phyloP scores from a whole-genome alignment of 176 grass and related monocot genomes.

The Zoysia pacifica region DNA sequence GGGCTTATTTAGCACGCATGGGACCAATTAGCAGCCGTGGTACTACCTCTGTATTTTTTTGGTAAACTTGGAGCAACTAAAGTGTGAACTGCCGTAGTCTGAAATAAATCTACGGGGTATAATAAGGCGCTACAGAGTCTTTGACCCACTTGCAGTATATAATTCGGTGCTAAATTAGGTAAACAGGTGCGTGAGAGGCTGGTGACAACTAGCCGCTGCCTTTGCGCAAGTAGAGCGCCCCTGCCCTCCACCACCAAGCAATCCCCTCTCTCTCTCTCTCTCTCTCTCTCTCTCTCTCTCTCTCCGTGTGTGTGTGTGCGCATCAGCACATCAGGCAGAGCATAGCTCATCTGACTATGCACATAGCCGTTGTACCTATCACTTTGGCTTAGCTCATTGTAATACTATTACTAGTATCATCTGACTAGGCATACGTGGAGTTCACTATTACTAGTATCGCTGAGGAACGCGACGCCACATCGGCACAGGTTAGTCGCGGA shows the following conservation, averaged over 20 bases:
- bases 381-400: background rate
- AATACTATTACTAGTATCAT: background rate
- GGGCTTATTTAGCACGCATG: background rate
- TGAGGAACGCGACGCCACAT: too few species aligned
- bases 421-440: too few species aligned
- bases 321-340: too few species aligned
- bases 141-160: background rate
- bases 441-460: too few species aligned
- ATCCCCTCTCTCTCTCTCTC: background rate
- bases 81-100: background rate
- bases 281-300: too few species aligned
- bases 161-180: background rate
- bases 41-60: background rate
- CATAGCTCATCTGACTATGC: background rate
- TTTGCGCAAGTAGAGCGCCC: background rate
- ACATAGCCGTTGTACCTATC: too few species aligned
- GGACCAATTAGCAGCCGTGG: background rate
- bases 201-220: background rate
- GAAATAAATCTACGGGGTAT: background rate
- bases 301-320: too few species aligned
- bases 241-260: background rate
- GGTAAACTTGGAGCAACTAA: background rate
- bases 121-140: background rate
- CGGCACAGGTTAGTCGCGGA: conserved; percentile 3
- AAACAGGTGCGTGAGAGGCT: background rate